Evolutionary conservation across 768 basidiomycete species (phyloP).

Genomic region (Amanita pallidorosea): DNA sequence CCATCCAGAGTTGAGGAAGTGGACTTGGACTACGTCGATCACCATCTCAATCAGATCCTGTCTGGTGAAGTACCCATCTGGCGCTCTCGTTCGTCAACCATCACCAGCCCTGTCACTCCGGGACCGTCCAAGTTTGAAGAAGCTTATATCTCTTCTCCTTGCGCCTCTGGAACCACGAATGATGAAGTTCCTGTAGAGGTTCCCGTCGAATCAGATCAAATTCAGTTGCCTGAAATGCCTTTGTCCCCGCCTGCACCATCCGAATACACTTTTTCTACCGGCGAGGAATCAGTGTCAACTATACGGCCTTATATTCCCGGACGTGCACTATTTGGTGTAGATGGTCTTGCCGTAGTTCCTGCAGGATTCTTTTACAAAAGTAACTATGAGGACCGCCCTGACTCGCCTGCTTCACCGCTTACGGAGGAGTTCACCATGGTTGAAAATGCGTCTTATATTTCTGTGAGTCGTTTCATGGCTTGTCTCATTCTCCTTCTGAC

Average conservation of each 20-base stretch:
- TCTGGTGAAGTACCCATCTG: neutral
- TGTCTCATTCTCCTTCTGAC: neutral
- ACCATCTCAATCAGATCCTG: too few relatives aligned
- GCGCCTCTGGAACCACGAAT: too few relatives aligned
- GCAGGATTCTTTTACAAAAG: neutral
- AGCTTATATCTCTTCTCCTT: too few relatives aligned
- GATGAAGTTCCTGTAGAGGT: too few relatives aligned
- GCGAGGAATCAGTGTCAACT: neutral
- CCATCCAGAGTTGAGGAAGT: too few relatives aligned
- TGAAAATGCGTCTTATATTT: neutral
- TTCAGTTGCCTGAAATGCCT: too few relatives aligned
- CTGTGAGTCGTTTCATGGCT: neutral
- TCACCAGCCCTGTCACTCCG: neutral
- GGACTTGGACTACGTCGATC: too few relatives aligned
- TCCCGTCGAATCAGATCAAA: too few relatives aligned
- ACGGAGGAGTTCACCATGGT: neutral
- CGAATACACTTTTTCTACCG: neutral
- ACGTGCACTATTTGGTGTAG: neutral
- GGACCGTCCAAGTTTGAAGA: too few relatives aligned
- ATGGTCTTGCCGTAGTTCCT: neutral
- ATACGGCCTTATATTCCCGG: slow-evolving; percentile 2
- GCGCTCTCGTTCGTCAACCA: neutral
- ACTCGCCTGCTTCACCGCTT: neutral
- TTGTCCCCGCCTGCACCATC: neutral
- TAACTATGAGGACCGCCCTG: neutral